Percentiles rank a stretch among this genome's conserved stretches.
Conservation (phyloP, 1,139 yeast species). For the Nakaseomyces uthaithaninus region DNA sequence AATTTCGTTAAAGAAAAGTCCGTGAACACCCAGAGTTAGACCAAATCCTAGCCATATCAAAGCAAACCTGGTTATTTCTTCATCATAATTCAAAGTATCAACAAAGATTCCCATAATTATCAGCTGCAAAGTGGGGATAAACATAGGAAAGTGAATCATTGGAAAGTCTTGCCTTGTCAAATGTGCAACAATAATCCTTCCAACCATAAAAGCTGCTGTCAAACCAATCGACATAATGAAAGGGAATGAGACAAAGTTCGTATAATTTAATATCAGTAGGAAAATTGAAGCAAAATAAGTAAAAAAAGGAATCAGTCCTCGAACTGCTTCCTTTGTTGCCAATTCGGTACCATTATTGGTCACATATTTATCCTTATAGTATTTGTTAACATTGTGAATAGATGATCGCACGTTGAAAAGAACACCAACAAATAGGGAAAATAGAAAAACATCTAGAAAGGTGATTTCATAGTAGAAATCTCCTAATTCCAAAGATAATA, state of each 20-base stretch:
- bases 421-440: slow-evolving; percentile 38
- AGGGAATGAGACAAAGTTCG: slow-evolving; percentile 53
- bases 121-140: slow-evolving; percentile 54
- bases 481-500: slow-evolving; percentile 13
- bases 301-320: slow-evolving; percentile 65
- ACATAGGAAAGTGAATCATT: slow-evolving; percentile 55
- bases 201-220: slow-evolving; percentile 77
- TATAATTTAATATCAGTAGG: slow-evolving; percentile 39
- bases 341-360: slow-evolving; percentile 19
- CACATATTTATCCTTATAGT: slow-evolving; percentile 37
- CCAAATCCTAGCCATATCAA: slow-evolving; percentile 72
- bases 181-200: slow-evolving; percentile 82
- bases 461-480: slow-evolving; percentile 19
- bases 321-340: slow-evolving; percentile 40
- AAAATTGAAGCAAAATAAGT: slow-evolving; percentile 51
- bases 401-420: slow-evolving; percentile 68
- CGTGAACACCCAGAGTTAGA: slow-evolving; percentile 63
- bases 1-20: slow-evolving; percentile 70
- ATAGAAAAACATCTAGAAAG: slow-evolving; percentile 17
- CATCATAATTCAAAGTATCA: slow-evolving; percentile 36
- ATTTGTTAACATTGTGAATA: slow-evolving; percentile 53
- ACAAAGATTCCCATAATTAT: slow-evolving; percentile 37
- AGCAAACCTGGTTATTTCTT: slow-evolving; percentile 37
- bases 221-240: slow-evolving; percentile 63
- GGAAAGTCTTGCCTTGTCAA: slow-evolving; percentile 76